Percentiles rank a stretch among this genome's conserved stretches.
Evolutionary conservation across 768 basidiomycete genomes (phyloP).

Genomic region (Rhodotorula diobovata): DNA sequence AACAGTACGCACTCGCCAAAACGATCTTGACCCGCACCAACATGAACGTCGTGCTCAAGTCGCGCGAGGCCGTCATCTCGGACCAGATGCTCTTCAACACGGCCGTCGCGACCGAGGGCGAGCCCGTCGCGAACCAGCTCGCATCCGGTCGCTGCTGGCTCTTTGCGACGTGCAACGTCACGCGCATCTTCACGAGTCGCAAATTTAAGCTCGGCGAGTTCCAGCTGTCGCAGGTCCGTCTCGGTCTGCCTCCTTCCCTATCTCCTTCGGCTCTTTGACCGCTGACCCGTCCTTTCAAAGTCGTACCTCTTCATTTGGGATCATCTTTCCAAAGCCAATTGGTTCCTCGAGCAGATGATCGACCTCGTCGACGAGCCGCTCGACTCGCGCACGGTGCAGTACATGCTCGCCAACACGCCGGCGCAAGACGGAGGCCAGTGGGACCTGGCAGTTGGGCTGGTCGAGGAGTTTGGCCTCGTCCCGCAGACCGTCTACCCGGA

Average conservation of each 20-base stretch:
- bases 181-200: constrained; percentile 12
- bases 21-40: constrained; percentile 12
- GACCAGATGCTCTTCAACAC: constrained; percentile 29
- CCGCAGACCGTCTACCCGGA: constrained; percentile 49
- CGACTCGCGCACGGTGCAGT: constrained; percentile 58
- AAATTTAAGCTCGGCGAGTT: constrained; percentile 78
- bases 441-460: constrained; percentile 47
- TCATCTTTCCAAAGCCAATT: constrained; percentile 56
- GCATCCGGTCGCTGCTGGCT: constrained; percentile 23
- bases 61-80: constrained; percentile 6
- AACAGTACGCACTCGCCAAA: constrained; percentile 10
- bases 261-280: not conserved
- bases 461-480: constrained; percentile 53
- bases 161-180: constrained; percentile 15
- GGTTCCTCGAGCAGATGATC: constrained; percentile 82
- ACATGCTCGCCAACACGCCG: constrained; percentile 61
- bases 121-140: constrained; percentile 29
- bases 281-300: not conserved
- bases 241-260: constrained; percentile 51
- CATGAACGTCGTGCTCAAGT: constrained; percentile 14
- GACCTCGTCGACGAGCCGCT: constrained; percentile 65
- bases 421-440: constrained; percentile 65
- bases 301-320: constrained; percentile 91
- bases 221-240: constrained; percentile 61
- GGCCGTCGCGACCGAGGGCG: constrained; percentile 8